phyloP scores from a whole-genome alignment of 2,329 filamentous ascomycete species.

The Calonectria crousiana region DNA sequence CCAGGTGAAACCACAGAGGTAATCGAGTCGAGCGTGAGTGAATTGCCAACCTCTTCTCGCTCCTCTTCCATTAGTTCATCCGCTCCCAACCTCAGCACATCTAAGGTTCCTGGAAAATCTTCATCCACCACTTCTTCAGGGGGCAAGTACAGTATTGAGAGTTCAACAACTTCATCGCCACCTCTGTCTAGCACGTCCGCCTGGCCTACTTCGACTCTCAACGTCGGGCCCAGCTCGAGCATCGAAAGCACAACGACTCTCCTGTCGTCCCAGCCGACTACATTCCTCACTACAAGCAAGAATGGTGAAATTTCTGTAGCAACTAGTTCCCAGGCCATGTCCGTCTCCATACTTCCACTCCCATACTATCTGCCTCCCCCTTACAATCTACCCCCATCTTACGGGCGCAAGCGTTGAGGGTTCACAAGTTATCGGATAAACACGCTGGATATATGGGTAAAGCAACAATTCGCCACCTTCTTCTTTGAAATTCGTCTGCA shows the following conservation, averaged over 20 bases:
- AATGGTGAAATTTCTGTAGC: slow-evolving; percentile 4
- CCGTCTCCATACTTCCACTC: slow-evolving; percentile 27
- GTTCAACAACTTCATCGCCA: neutral
- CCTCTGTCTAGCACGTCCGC: neutral
- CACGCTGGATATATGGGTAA: neutral
- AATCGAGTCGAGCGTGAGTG: neutral
- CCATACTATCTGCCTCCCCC: slow-evolving; percentile 41
- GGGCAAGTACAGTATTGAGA: slow-evolving; percentile 12
- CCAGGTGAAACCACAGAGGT: slow-evolving; percentile 14
- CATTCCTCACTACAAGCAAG: slow-evolving; percentile 41
- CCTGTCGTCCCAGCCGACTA: slow-evolving; percentile 33
- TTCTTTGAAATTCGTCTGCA: slow-evolving; percentile 20
- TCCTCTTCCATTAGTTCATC: slow-evolving; percentile 4
- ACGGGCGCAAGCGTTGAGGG: slow-evolving; percentile 37
- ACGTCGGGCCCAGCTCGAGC: slow-evolving; percentile 25
- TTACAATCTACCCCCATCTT: slow-evolving; percentile 34
- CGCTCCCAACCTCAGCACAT: neutral
- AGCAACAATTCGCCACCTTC: neutral
- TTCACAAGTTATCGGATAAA: neutral
- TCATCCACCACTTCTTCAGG: neutral
- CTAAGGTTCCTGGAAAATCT: neutral
- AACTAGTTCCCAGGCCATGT: slow-evolving; percentile 1
- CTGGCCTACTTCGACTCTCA: slow-evolving; percentile 27
- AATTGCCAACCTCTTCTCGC: neutral
- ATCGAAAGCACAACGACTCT: slow-evolving; percentile 15